These are phyloP conservation scores for Serendipita sp. DNA, from an alignment of 768 basidiomycete species.

Conservation along the genomic window DNA sequence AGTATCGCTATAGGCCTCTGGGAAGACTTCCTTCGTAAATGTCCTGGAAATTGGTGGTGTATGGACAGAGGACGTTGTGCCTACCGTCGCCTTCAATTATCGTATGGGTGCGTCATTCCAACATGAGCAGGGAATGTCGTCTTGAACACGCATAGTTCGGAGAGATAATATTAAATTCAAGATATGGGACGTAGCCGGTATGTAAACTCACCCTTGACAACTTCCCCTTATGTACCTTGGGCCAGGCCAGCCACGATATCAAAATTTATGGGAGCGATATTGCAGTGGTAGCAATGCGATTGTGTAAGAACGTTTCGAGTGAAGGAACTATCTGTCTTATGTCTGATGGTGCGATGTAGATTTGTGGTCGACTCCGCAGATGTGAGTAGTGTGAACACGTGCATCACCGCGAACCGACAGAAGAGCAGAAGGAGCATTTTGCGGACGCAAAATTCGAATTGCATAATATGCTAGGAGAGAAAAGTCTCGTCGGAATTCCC, in stretches of 20 bases:
- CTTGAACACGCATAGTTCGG: conserved; percentile 27
- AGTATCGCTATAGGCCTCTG: conserved; percentile 49
- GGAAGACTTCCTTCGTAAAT: conserved; percentile 90
- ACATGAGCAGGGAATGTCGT: neutral
- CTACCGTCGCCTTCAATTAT: conserved; percentile 72
- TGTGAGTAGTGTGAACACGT: conserved; percentile 27
- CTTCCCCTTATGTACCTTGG: conserved; percentile 8
- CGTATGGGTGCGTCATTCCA: neutral
- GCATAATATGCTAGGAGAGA: conserved; percentile 57
- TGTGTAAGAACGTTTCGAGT: conserved; percentile 37
- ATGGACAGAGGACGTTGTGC: conserved; percentile 96
- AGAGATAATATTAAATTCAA: conserved; percentile 85
- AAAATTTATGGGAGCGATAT: conserved; percentile 92
- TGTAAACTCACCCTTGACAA: conserved; percentile 13
- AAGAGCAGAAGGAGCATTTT: conserved; percentile 54
- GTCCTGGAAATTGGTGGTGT: conserved; percentile 50
- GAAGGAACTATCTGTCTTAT: neutral
- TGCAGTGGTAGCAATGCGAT: conserved; percentile 87
- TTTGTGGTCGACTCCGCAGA: conserved; percentile 89
- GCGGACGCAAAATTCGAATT: conserved; percentile 72
- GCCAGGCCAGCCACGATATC: conserved; percentile 77
- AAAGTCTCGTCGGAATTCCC: conserved; percentile 53
- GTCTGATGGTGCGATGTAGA: conserved; percentile 25
- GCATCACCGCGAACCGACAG: neutral
- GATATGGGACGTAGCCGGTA: conserved; percentile 91